Conservation (phyloP, 2,329 filamentous ascomycete species). For the Fusarium heterosporum region DNA sequence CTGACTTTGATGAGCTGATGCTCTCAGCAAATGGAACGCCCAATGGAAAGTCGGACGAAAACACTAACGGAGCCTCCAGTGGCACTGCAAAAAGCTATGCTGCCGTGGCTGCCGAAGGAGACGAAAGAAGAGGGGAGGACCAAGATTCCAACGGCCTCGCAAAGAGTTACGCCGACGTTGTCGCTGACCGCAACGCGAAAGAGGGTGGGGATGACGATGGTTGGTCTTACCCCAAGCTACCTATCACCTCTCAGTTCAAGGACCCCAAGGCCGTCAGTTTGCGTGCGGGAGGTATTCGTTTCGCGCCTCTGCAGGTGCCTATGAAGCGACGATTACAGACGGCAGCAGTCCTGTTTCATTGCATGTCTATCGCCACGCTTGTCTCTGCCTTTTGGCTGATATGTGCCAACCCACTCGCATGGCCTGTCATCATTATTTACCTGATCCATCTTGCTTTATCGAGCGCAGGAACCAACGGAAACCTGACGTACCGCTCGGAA, state of each 20-base stretch:
- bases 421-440: conserved; percentile 83
- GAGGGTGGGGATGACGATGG: conserved; percentile 23
- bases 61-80: neutral
- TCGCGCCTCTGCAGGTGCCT: conserved; percentile 83
- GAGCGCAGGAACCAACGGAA: conserved; percentile 79
- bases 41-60: conserved; percentile 15
- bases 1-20: conserved; percentile 31
- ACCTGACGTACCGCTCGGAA: conserved; percentile 78
- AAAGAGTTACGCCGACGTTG: conserved; percentile 43
- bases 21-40: conserved; percentile 28
- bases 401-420: conserved; percentile 90
- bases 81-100: conserved; percentile 21
- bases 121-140: conserved; percentile 12
- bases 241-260: conserved; percentile 29
- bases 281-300: conserved; percentile 73
- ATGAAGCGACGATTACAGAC: conserved; percentile 80
- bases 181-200: conserved; percentile 24
- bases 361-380: conserved; percentile 74
- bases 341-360: conserved; percentile 80
- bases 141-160: conserved; percentile 2
- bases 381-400: conserved; percentile 89
- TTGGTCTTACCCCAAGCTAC: conserved; percentile 47
- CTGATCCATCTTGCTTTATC: conserved; percentile 86
- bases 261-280: conserved; percentile 49
- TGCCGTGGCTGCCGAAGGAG: conserved; percentile 19